phyloP scores from a whole-genome alignment of 2,329 filamentous ascomycete genomes.

The Colletotrichum zoysiae region DNA sequence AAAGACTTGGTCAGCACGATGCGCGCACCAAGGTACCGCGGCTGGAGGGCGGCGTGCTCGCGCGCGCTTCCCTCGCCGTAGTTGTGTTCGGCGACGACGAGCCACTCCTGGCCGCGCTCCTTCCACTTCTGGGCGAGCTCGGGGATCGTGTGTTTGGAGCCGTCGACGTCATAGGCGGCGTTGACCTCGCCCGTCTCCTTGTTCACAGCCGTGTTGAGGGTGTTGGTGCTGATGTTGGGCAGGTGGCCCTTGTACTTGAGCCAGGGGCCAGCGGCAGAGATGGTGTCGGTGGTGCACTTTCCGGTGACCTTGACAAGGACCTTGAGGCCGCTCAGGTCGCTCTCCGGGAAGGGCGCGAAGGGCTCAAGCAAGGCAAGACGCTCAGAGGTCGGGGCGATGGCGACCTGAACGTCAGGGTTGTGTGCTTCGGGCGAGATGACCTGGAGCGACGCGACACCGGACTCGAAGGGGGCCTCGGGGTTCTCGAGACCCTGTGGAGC shows the following conservation, averaged over 20 bases:
- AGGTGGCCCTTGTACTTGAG: constrained; percentile 99
- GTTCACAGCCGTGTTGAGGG: constrained; percentile 93
- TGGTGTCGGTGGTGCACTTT: constrained; percentile 99
- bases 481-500: constrained; percentile 79
- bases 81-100: constrained; percentile 97
- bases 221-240: constrained; percentile 98
- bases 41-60: constrained; percentile 91
- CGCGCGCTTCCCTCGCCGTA: constrained; percentile 92
- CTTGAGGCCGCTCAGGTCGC: constrained; percentile 80
- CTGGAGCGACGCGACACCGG: constrained; percentile 80
- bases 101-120: constrained; percentile 80
- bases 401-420: constrained; percentile 72
- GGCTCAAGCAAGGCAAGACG: constrained; percentile 93
- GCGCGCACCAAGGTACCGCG: constrained; percentile 87
- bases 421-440: constrained; percentile 76
- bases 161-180: constrained; percentile 88
- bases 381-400: constrained; percentile 87
- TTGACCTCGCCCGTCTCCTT: constrained; percentile 94
- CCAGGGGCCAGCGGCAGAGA: constrained; percentile 96
- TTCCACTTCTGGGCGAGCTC: constrained; percentile 90
- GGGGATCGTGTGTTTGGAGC: constrained; percentile 81
- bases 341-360: constrained; percentile 83
- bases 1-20: constrained; percentile 90
- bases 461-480: constrained; percentile 76
- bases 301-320: constrained; percentile 97